Base-by-base conservation (phyloP, 1,139 yeast genomes). In the Debaryomyces sp. region DNA sequence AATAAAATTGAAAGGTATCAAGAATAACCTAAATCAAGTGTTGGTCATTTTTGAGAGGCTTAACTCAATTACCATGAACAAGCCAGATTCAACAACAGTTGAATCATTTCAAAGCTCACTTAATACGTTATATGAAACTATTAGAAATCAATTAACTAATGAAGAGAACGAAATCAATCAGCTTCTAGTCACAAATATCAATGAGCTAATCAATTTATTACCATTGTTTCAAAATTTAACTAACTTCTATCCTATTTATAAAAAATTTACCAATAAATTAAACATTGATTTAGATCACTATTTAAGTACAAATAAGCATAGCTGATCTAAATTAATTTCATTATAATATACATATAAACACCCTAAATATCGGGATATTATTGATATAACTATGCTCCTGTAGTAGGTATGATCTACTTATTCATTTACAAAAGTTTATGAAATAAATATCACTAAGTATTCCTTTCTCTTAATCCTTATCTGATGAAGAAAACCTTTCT, bases 221-320 rank as follows among this genome's bases (percentile, higher is more conserved):
- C 82, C 84, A 1, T 62, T 84, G 24, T 84, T 86, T 57, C 74
- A 75, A 53, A 78, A 77, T 32, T 61, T 85, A 46, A 67, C 73
- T 5, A 71, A 73, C 34, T 86, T 83, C 59, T 70, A 76, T 50
- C 66, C 76, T 1, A 57, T 68, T 2, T 85, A 82, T 55, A 64
- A 71, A 26, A 70, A 68, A 23, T 84, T 82, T 61, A 69, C 72
- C 12, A 52, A 33, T 13, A 57, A 50, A 41, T 53, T 62, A 12
- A 30, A n/a, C 32, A 18, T 8, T 33, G 35, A 26, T 13, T n/a
- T 17, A 30, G 36, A 41, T n/a, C 18, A 15, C 23, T 41, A 41
- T 22, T 7, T 27, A 39, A 41, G 10, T 29, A 24, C 18, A 24
- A 12, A 21, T 35, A 18, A 35, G n/a, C 21, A 32, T 32, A 9